These are phyloP conservation scores for Heritiera fomes DNA, from an alignment of 345 rosid genomes.

Conservation along the genomic window DNA sequence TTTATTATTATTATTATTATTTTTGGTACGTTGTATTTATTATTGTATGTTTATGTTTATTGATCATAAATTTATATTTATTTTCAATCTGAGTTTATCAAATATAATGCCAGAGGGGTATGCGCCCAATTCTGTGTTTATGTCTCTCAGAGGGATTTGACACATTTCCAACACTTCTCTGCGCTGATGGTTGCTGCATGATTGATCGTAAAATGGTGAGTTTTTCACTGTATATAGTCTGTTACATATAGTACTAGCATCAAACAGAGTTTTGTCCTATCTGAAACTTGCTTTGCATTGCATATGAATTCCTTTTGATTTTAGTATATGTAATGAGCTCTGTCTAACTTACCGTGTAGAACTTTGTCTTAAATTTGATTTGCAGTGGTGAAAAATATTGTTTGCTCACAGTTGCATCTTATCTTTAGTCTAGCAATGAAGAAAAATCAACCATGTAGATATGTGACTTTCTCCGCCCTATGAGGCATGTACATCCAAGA, in stretches of 20 bases:
- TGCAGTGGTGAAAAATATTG: not conserved
- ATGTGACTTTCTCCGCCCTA: not conserved
- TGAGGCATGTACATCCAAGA: not conserved
- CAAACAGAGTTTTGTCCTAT: slow-evolving; percentile 19
- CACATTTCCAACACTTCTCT: slow-evolving; percentile 96
- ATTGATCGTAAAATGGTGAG: slow-evolving; percentile 98
- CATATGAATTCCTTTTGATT: not conserved
- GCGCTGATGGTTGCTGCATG: slow-evolving; percentile 99
- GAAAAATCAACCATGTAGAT: not conserved
- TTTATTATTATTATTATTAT: too few relatives aligned
- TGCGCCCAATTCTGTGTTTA: slow-evolving; percentile 80
- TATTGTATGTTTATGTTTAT: too few relatives aligned
- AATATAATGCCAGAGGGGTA: slow-evolving; percentile 81
- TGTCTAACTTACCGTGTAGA: not conserved
- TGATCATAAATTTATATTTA: too few relatives aligned
- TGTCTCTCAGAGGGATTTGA: slow-evolving; percentile 94
- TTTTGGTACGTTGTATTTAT: too few relatives aligned
- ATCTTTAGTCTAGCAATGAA: not conserved
- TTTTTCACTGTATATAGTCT: not conserved
- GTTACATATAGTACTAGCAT: not conserved
- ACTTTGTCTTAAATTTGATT: not conserved
- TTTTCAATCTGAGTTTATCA: too few relatives aligned
- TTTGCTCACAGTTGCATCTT: not conserved
- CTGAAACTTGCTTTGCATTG: not conserved
- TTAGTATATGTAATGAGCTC: not conserved